These are phyloP conservation scores for Guadua angustifolia DNA, from an alignment of 176 grass and related monocot genomes.

Conservation along the genomic window DNA sequence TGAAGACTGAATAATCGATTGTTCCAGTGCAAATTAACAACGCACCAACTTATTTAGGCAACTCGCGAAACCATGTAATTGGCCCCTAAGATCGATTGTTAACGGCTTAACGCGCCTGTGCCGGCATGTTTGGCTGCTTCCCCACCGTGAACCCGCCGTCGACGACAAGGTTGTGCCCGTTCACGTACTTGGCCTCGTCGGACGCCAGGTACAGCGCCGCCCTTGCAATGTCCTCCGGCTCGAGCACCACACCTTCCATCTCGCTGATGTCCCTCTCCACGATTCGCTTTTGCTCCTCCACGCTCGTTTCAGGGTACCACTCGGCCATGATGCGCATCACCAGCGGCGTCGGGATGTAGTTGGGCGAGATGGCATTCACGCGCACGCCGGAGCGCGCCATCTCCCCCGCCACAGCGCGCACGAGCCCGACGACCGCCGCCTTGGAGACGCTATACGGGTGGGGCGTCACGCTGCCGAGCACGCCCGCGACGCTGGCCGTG, in stretches of 20 bases:
- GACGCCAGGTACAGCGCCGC: slow-evolving; percentile 58
- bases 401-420: slow-evolving; percentile 15
- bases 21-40: too few relatives aligned
- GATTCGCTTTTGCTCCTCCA: neutral
- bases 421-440: neutral
- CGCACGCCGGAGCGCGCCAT: slow-evolving; percentile 23
- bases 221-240: slow-evolving; percentile 1
- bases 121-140: slow-evolving; percentile 36
- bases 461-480: neutral
- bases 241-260: neutral
- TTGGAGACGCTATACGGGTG: neutral
- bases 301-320: neutral
- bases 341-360: slow-evolving; percentile 40
- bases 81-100: too few relatives aligned
- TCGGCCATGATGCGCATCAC: neutral
- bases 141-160: slow-evolving; percentile 57
- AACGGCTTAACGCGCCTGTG: too few relatives aligned
- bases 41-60: too few relatives aligned
- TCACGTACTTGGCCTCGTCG: slow-evolving; percentile 71
- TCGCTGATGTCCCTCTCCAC: slow-evolving; percentile 20
- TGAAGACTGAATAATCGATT: too few relatives aligned
- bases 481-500: slow-evolving; percentile 53
- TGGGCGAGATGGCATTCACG: slow-evolving; percentile 38
- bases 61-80: too few relatives aligned
- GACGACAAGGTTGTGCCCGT: slow-evolving; percentile 70